phyloP scores from a whole-genome alignment of 2,329 filamentous ascomycete species.

The Akanthomyces dipterigenus region DNA sequence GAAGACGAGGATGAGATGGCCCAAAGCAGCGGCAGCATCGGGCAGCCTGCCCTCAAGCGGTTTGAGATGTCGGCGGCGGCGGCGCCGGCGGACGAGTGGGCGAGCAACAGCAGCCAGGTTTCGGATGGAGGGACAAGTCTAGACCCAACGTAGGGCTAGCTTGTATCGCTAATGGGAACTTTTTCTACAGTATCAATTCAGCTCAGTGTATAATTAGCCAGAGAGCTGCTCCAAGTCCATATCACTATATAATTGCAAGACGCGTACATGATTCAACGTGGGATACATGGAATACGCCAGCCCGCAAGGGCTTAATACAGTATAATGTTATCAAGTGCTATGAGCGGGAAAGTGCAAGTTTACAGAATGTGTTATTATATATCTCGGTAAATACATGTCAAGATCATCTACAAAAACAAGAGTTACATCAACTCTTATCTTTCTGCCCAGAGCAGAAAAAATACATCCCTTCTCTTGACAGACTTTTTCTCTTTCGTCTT shows the following conservation, averaged over 20 bases:
- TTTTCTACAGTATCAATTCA: neutral
- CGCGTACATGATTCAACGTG: neutral
- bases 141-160: neutral
- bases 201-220: neutral
- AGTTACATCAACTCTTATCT: neutral
- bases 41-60: constrained; percentile 46
- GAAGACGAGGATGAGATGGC: constrained; percentile 24
- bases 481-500: neutral
- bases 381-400: neutral
- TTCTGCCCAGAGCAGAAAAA: neutral
- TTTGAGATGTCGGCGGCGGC: constrained; percentile 43
- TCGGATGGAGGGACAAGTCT: constrained; percentile 2
- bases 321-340: neutral
- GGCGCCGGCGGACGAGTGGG: constrained; percentile 31
- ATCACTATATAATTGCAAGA: neutral
- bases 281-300: neutral
- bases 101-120: constrained; percentile 14
- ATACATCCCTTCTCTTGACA: no score
- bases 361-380: neutral
- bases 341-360: no score
- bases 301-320: neutral
- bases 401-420: neutral
- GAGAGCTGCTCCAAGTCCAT: no score
- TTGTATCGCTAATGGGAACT: neutral
- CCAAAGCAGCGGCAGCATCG: constrained; percentile 18